Conservation (phyloP, 345 rosid genomes). For the Aurinia saxatilis region DNA sequence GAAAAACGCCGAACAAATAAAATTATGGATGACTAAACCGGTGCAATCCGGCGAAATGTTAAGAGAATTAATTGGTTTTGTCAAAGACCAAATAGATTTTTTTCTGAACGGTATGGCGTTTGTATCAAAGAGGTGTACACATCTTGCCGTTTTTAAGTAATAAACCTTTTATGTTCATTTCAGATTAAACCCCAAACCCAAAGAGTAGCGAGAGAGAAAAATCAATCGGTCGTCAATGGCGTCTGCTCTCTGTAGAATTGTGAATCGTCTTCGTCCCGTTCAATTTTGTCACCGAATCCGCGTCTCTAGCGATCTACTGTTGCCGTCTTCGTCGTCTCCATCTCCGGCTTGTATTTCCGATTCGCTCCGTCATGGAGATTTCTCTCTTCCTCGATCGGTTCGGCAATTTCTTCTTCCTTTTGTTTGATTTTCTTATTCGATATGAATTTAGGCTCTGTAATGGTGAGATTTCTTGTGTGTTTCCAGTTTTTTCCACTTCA, state of each 20-base stretch:
- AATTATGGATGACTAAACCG: not conserved
- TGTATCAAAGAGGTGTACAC: not conserved
- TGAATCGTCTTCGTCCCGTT: slow-evolving; percentile 29
- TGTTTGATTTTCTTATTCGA: too few relatives aligned
- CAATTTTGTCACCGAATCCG: slow-evolving; percentile 15
- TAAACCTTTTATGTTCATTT: not conserved
- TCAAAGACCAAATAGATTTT: too few relatives aligned
- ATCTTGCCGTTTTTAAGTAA: not conserved
- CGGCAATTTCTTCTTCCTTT: slow-evolving; percentile 10
- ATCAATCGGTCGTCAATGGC: slow-evolving; percentile 42
- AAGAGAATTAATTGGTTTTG: too few relatives aligned
- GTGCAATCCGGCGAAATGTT: too few relatives aligned
- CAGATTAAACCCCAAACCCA: slow-evolving; percentile 16
- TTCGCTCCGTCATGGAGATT: slow-evolving; percentile 15
- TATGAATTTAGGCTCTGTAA: too few relatives aligned
- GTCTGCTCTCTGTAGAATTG: slow-evolving; percentile 36
- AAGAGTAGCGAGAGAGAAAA: not conserved
- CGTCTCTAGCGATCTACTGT: slow-evolving; percentile 11
- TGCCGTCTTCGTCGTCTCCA: not conserved
- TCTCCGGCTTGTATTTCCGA: slow-evolving; percentile 23
- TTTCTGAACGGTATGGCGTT: not conserved
- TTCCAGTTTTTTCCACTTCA: slow-evolving; percentile 33
- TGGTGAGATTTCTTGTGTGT: not conserved
- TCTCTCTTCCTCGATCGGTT: slow-evolving; percentile 35
- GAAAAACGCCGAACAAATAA: too few relatives aligned